Conservation (phyloP, 2,329 filamentous ascomycete species). For the Aspergillus tubingensis region DNA sequence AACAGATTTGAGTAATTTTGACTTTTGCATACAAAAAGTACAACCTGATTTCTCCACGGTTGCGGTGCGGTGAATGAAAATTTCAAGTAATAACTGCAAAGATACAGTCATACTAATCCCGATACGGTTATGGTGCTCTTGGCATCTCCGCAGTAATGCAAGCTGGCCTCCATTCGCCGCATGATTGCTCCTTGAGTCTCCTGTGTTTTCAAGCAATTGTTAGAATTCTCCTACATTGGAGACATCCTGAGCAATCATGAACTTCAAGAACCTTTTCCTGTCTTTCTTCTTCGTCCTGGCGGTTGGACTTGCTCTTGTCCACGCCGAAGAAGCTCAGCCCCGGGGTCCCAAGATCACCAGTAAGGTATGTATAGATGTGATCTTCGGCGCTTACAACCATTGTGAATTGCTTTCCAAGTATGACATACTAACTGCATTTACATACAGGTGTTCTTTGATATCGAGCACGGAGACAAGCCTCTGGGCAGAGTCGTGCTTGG, state of each 20-base stretch:
- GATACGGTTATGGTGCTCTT: conserved; percentile 10
- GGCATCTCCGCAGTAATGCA: conserved; percentile 35
- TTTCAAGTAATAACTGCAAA: conserved; percentile 10
- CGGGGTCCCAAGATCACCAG: conserved; percentile 87
- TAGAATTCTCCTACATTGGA: conserved; percentile 8
- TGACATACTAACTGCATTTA: conserved; percentile 14
- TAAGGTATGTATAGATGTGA: conserved; percentile 60
- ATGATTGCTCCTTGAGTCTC: conserved; percentile 7
- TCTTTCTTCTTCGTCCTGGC: conserved; percentile 75
- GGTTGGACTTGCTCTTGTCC: conserved; percentile 70
- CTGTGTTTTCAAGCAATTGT: conserved; percentile 22
- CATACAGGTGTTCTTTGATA: conserved; percentile 64
- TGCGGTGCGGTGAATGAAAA: neutral
- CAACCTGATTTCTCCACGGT: neutral
- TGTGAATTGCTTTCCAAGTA: neutral
- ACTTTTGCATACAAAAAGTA: neutral
- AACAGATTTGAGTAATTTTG: conserved; percentile 10
- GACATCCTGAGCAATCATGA: conserved; percentile 31
- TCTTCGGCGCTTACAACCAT: neutral
- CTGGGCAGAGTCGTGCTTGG: conserved; percentile 64
- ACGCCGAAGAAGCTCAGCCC: conserved; percentile 65
- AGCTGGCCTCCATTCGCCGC: conserved; percentile 35
- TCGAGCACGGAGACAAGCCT: conserved; percentile 63
- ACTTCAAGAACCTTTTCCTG: conserved; percentile 44
- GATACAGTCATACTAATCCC: conserved; percentile 12